phyloP scores from a whole-genome alignment of 2,329 filamentous ascomycete genomes.

The Pseudogymnoascus sp. region DNA sequence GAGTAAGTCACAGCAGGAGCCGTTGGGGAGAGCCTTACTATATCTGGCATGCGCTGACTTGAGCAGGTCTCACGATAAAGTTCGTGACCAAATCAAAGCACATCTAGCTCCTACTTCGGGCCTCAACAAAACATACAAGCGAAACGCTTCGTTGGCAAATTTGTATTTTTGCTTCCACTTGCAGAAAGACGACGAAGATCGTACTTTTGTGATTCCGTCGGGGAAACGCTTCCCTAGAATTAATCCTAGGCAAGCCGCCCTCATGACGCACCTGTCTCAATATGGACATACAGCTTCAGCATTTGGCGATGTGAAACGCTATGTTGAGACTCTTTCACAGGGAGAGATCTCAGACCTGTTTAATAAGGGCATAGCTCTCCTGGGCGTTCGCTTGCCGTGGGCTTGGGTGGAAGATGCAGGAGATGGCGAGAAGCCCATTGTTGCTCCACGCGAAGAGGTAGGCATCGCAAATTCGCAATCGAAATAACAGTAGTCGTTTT shows the following conservation, averaged over 20 bases:
- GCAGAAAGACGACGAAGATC: neutral
- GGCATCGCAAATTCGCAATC: neutral
- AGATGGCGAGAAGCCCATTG: neutral
- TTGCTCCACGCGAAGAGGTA: neutral
- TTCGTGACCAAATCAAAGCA: conserved; percentile 22
- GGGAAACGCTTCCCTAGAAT: neutral
- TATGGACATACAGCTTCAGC: conserved; percentile 25
- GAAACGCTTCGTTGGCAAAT: conserved; percentile 27
- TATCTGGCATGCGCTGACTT: neutral
- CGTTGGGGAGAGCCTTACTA: conserved; percentile 10
- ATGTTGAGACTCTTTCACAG: conserved; percentile 15
- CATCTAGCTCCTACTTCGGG: conserved; percentile 23
- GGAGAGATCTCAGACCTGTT: neutral
- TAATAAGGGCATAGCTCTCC: neutral
- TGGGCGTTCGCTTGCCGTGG: neutral
- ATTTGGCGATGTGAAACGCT: conserved; percentile 25
- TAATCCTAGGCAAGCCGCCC: conserved; percentile 9
- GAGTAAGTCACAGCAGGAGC: conserved; percentile 17
- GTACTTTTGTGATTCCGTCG: neutral
- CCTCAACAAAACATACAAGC: conserved; percentile 27
- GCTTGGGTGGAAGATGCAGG: neutral
- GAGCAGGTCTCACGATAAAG: conserved; percentile 11
- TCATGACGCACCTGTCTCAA: conserved; percentile 22
- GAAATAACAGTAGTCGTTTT: neutral
- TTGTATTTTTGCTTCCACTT: neutral